These are phyloP conservation scores for Talaromyces sp. DNA, from an alignment of 2,329 filamentous ascomycete genomes.

Conservation along the genomic window DNA sequence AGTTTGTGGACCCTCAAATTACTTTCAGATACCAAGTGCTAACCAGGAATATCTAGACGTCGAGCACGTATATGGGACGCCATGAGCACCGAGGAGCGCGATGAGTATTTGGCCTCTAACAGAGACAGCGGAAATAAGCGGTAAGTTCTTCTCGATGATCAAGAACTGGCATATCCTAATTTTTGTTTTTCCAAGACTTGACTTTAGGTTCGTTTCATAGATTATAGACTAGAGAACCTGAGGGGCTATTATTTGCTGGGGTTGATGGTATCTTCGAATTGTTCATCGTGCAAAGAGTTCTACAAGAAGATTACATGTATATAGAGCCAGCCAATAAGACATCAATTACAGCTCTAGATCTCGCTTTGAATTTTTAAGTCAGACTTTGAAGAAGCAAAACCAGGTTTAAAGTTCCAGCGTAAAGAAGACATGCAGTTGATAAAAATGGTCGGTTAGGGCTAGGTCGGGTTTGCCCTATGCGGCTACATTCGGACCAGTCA, in stretches of 20 bases:
- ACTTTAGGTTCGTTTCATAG: constrained; percentile 29
- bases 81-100: constrained; percentile 34
- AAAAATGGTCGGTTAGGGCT: not conserved
- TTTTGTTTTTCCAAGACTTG: constrained; percentile 22
- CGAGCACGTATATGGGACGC: constrained; percentile 33
- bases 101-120: constrained; percentile 33
- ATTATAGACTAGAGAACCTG: not conserved
- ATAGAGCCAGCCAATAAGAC: not conserved
- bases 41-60: constrained; percentile 15
- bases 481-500: not conserved
- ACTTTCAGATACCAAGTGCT: not conserved
- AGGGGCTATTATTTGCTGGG: not conserved
- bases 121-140: constrained; percentile 41
- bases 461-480: not conserved
- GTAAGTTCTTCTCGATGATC: constrained; percentile 11
- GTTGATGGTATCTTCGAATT: not conserved
- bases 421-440: not conserved
- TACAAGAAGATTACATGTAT: not conserved
- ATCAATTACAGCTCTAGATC: not conserved
- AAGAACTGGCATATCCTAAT: not conserved
- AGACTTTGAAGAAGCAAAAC: not conserved
- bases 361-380: too few relatives aligned
- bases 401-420: not conserved
- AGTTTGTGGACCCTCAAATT: constrained; percentile 21
- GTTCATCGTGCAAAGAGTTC: not conserved